Base-by-base conservation (phyloP, 768 basidiomycete genomes). In the Lactifluus echinatus region DNA sequence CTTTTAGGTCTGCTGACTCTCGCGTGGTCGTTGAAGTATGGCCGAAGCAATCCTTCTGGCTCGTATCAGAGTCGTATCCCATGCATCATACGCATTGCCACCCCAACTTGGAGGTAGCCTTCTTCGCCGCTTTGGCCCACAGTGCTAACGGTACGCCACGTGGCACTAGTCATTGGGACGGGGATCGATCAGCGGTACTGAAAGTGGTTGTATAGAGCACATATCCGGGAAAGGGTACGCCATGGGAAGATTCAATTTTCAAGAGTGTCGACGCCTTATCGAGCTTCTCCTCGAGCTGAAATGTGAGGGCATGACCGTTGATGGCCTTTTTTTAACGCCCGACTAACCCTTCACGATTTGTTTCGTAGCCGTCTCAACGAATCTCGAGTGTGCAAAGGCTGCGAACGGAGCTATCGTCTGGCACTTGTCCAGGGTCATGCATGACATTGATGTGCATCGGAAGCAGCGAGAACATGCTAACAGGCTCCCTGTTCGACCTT, bases 61-160 rank as follows among this genome's bases (percentile, higher is more conserved):
- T 47, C 6, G 21, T 11, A 11, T 39, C 8, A n/a, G 44, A 52
- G 24, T 45, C 28, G 29, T 52, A 47, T 40, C 43, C 50, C 2
- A 57, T 52, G 50, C 56, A 57, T 34, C 33, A 51, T 46, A 37
- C 43, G 14, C 56, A 23, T 37, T 57, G 39, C 10, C 44, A 57
- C 50, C 44, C 43, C 26, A 52, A 51, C n/a, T 14, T 46, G 24
- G 44, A 57, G 19, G 17, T 31, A 29, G 34, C 50, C 21, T 57
- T 57, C 44, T 49, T 57, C 23, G 26, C 21, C 2, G 50, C 56
- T 39, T 37, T 57, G 29, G 29, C 28, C 5, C 42, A 57, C n/a
- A 57, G 56, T n/a, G 56, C 56, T 37, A 19, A 37, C 24, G 56
- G 56, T 57, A 57, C 8, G 50, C n/a, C n/a, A 34, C 17, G 11